Conservation (phyloP, 1,284 basidiomycete genomes). For the Papiliotrema fonsecae region DNA sequence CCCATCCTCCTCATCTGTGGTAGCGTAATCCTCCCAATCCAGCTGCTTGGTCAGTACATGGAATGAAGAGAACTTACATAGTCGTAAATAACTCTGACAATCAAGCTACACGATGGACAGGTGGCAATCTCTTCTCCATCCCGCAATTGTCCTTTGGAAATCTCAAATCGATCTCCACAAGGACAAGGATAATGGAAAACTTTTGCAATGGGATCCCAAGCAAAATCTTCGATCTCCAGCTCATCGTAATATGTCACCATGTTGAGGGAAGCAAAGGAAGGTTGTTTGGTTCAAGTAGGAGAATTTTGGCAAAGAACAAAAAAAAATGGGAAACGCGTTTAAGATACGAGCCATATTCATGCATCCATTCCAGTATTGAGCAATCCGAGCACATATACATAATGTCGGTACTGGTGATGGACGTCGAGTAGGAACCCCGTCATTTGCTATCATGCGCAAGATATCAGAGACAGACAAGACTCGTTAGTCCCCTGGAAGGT, state of each 20-base stretch:
- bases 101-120: slow-evolving; percentile 91
- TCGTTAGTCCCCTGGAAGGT: too few relatives aligned
- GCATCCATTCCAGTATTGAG: too few relatives aligned
- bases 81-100: slow-evolving; percentile 92
- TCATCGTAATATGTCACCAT: slow-evolving; percentile 43
- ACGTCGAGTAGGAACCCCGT: too few relatives aligned
- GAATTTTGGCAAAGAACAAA: too few relatives aligned
- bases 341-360: too few relatives aligned
- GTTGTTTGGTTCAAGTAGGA: too few relatives aligned
- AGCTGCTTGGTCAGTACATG: slow-evolving; percentile 28
- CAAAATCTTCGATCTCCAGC: slow-evolving; percentile 92
- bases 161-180: slow-evolving; percentile 97
- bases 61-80: slow-evolving; percentile 61
- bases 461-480: too few relatives aligned
- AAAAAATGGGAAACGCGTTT: too few relatives aligned
- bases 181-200: slow-evolving; percentile 97
- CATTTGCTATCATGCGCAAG: too few relatives aligned
- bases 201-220: slow-evolving; percentile 74
- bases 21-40: slow-evolving; percentile 49
- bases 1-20: slow-evolving; percentile 24
- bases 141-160: slow-evolving; percentile 77
- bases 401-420: too few relatives aligned
- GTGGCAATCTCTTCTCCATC: slow-evolving; percentile 94
- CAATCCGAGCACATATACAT: too few relatives aligned
- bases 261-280: too few relatives aligned